Evolutionary conservation across 495 filamentous ascomycete genomes (phyloP).

Genomic region (Daldinia concentrica): DNA sequence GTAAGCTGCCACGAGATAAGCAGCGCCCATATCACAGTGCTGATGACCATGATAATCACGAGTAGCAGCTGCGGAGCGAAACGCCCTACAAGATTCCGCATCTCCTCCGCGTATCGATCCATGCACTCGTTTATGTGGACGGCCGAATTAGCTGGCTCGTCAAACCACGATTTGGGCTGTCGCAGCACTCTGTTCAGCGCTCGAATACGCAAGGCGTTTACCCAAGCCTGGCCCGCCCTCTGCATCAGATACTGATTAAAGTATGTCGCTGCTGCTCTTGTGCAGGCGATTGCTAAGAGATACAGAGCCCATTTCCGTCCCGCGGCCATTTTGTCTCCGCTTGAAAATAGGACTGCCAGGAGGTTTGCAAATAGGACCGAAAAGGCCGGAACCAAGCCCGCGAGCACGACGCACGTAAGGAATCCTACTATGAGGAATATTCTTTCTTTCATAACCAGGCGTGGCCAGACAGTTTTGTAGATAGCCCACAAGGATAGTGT

Average conservation of each 20-base stretch:
- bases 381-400: constrained; percentile 78
- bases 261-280: constrained; percentile 72
- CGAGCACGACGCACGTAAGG: constrained; percentile 68
- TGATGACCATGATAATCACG: constrained; percentile 67
- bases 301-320: constrained; percentile 73
- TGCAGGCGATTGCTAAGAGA: constrained; percentile 72
- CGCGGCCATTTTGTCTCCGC: constrained; percentile 51
- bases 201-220: constrained; percentile 73
- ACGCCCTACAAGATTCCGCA: constrained; percentile 79
- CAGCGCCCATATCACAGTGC: constrained; percentile 78
- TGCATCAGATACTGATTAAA: constrained; percentile 76
- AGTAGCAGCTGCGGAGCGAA: constrained; percentile 77
- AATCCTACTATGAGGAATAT: constrained; percentile 69
- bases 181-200: constrained; percentile 75
- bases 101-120: constrained; percentile 87
- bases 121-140: constrained; percentile 72
- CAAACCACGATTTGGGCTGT: constrained; percentile 89
- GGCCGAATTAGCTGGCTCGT: constrained; percentile 70
- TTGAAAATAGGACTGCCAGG: constrained; percentile 71
- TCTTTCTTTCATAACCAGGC: constrained; percentile 60
- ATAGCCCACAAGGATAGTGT: constrained; percentile 63
- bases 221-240: constrained; percentile 77
- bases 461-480: constrained; percentile 79
- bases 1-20: constrained; percentile 82
- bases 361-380: constrained; percentile 81